Evolutionary conservation across 345 rosid genomes (phyloP).

Genomic region (Citrus medica): DNA sequence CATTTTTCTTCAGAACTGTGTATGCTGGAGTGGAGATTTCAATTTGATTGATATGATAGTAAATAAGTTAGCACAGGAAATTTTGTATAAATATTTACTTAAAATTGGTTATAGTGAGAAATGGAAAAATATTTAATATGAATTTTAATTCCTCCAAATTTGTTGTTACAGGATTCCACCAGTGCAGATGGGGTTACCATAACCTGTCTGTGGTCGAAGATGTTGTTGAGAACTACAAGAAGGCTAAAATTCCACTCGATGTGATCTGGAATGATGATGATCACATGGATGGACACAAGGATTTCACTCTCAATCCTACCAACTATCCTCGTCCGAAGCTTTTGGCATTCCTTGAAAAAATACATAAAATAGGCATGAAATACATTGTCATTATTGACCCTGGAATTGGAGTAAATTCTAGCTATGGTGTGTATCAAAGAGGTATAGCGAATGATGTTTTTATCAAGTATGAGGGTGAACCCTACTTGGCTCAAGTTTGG

Average conservation of each 20-base stretch:
- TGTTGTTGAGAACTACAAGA: slow-evolving; percentile 79
- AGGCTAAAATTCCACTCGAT: slow-evolving; percentile 85
- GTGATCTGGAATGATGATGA: slow-evolving; percentile 98
- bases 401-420: slow-evolving; percentile 71
- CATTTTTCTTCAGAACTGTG: background rate
- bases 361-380: slow-evolving; percentile 87
- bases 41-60: no score
- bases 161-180: slow-evolving; percentile 77
- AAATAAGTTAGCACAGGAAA: no score
- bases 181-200: slow-evolving; percentile 98
- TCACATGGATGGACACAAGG: slow-evolving; percentile 96
- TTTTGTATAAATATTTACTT: no score
- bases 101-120: background rate
- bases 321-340: slow-evolving; percentile 78
- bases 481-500: slow-evolving; percentile 95
- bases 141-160: background rate
- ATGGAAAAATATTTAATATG: background rate
- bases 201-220: slow-evolving; percentile 94
- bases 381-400: slow-evolving; percentile 81
- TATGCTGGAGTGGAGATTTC: background rate
- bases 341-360: slow-evolving; percentile 72
- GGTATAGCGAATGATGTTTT: slow-evolving; percentile 81
- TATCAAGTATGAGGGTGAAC: slow-evolving; percentile 84
- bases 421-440: slow-evolving; percentile 77
- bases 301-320: slow-evolving; percentile 72